Percentiles rank a stretch among this genome's conserved stretches.
Conservation (phyloP, 1,284 basidiomycete species). For the Cutaneotrichosporon mucoides region DNA sequence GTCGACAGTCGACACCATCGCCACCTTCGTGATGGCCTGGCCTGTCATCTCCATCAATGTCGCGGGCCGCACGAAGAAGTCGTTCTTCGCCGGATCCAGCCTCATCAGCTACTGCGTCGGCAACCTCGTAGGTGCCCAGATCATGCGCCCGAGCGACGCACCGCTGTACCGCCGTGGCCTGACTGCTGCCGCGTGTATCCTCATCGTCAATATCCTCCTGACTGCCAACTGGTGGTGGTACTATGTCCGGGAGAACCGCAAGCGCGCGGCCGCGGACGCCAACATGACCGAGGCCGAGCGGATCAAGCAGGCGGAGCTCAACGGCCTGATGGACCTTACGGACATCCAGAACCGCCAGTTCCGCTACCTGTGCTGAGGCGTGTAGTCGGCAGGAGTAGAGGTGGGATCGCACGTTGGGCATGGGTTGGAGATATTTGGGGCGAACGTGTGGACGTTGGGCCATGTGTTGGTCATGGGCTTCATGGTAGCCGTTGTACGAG, state of each 20-base stretch:
- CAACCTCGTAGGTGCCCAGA: constrained; percentile 26
- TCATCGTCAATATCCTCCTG: constrained; percentile 16
- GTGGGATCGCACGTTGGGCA: too few relatives aligned
- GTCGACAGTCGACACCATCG: constrained; percentile 14
- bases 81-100: too few relatives aligned
- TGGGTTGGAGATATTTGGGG: too few relatives aligned
- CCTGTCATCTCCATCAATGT: constrained; percentile 15
- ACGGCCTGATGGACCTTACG: constrained; percentile 29
- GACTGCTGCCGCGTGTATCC: constrained; percentile 19
- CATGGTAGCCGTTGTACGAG: too few relatives aligned
- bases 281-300: constrained; percentile 26
- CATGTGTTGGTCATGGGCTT: too few relatives aligned
- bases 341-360: constrained; percentile 17
- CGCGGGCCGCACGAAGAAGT: constrained; percentile 22
- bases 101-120: constrained; percentile 29
- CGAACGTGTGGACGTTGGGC: too few relatives aligned
- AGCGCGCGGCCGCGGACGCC: constrained; percentile 20
- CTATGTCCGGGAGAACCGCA: constrained; percentile 22
- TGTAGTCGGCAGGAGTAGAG: too few relatives aligned
- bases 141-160: constrained; percentile 22
- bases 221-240: constrained; percentile 22
- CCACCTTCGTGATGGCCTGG: constrained; percentile 20
- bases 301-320: constrained; percentile 20
- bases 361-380: constrained; percentile 9
- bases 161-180: constrained; percentile 19